These are phyloP conservation scores for Penicillium flavigenum DNA, from an alignment of 495 filamentous ascomycete species.

Conservation along the genomic window DNA sequence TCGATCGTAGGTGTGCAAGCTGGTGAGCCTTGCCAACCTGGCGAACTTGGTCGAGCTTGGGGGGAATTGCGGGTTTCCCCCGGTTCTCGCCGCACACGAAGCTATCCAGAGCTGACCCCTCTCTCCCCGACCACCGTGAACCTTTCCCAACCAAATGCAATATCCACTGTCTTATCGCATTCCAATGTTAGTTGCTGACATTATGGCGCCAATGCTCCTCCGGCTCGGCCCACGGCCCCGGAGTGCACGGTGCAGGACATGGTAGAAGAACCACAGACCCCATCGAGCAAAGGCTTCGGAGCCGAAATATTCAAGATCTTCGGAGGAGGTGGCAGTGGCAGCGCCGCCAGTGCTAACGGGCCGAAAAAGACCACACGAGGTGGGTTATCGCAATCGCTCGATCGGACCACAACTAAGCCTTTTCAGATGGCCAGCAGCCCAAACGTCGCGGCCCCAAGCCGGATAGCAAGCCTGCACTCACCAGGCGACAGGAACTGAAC, in stretches of 20 bases:
- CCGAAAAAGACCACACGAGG: constrained; percentile 41
- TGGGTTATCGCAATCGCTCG: constrained; percentile 15
- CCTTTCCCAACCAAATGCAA: no score
- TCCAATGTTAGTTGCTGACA: constrained; percentile 4
- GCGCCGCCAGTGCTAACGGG: neutral
- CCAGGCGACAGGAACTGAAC: constrained; percentile 91
- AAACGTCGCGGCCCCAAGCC: constrained; percentile 95
- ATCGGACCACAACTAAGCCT: neutral
- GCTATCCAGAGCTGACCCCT: neutral
- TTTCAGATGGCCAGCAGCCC: constrained; percentile 74
- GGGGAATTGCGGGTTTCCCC: neutral
- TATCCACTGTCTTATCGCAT: neutral
- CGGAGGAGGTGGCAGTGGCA: constrained; percentile 14
- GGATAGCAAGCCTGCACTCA: constrained; percentile 92
- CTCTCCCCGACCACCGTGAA: neutral
- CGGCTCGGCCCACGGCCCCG: constrained; percentile 17
- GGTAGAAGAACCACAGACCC: constrained; percentile 31
- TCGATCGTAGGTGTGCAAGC: neutral
- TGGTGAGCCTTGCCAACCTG: neutral
- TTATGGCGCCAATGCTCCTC: constrained; percentile 7
- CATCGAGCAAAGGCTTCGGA: constrained; percentile 28
- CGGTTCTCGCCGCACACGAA: neutral
- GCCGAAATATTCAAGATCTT: constrained; percentile 43
- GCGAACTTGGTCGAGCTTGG: neutral
- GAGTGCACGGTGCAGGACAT: constrained; percentile 17